Evolutionary conservation across 2,329 filamentous ascomycete species (phyloP), one percentile per base, ranked within the genome.

Genomic region (Teratosphaeria gauchensis): DNA sequence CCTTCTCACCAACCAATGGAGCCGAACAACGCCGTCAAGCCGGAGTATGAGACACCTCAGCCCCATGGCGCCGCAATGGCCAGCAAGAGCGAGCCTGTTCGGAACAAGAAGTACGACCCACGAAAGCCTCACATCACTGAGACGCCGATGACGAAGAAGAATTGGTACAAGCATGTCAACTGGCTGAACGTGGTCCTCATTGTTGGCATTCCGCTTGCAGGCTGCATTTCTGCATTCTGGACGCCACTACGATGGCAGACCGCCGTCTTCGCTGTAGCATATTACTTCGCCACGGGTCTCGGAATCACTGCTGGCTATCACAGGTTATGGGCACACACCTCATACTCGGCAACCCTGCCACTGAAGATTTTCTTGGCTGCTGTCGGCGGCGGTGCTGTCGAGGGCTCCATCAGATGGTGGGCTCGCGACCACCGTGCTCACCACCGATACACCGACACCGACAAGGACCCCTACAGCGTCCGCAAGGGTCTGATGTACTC

Each of bases 131-230:
- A 95, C 76, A 94, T 95, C 75, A 85, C 89, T 64, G 90, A 95
- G 64, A 83, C 84, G 63, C 87, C 88, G 59, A 86, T 95, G 67
- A 95, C 89, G 61, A 82, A 80, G 75, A 78, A 80, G 69, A 96
- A 95, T 79, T 94, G 89, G 89, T 86, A 91, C 77, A 87, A 92
- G 78, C 91, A 96, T 72, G 82, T 96, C 79, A 91, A 95, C 82
- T 96, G 91, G 90, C 82, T 96, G 65, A 96, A 95, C 75, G 86
- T 89, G 63, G 82, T 80, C 62, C 82, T 96, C 73, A 92, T 95
- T 72, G 75, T 95, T 64, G 80, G 87, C 65, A 82, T 95, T 53
- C 91, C 92, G 51, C 62, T 92, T 54, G 79, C 83, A 59, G 91
- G 91, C 63, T 82, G 87, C 71, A 75, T 94, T 66, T 82, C 84